Evolutionary conservation across 257 asterid genomes (phyloP), one percentile per base, ranked within the genome.

Genomic region (Buddleja alternifolia): DNA sequence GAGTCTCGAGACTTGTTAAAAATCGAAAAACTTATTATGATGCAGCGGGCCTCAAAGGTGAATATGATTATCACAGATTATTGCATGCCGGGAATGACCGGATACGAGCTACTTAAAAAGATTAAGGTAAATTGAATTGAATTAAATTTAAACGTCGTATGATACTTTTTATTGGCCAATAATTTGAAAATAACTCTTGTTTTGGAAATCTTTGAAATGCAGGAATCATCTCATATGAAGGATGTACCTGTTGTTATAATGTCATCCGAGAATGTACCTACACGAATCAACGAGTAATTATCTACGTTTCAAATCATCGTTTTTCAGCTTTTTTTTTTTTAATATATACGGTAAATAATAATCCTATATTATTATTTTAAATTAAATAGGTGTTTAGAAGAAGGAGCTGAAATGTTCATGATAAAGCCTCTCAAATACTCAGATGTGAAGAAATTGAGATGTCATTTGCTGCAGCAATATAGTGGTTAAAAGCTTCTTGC

Each of bases 21-120:
- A n/a, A n/a, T n/a, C n/a, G n/a, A n/a, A n/a, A n/a, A n/a, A n/a
- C n/a, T 57, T 8, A 34, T 36, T 59, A 6, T 16, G 21, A 37
- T 70, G 32, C 42, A 20, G 20, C 80, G 84, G 85, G 82, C 72
- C 12, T 66, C 81, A 55, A 84, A 84, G 84, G 80, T 87, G 63
- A 87, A 75, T 65, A 67, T 87, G 85, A 84, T 87, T 25, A 84
- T 86, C 48, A 86, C 90, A 47, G 90, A 84, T 60, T 84, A 87
- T 56, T 84, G 90, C 76, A 87, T 87, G 94, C 94, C 94, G 0
- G 94, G 83, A 32, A 87, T 87, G 94, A 78, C 82, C 3, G 94
- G 94, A 45, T 87, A 82, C 37, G 94, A 87, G 53, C 76, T 87
- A 25, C 90, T 87, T 20, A 84, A 87, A 85, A 87, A 84, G 73